Conservation (phyloP, 2,329 filamentous ascomycete species). For the Colletotrichum sp. region DNA sequence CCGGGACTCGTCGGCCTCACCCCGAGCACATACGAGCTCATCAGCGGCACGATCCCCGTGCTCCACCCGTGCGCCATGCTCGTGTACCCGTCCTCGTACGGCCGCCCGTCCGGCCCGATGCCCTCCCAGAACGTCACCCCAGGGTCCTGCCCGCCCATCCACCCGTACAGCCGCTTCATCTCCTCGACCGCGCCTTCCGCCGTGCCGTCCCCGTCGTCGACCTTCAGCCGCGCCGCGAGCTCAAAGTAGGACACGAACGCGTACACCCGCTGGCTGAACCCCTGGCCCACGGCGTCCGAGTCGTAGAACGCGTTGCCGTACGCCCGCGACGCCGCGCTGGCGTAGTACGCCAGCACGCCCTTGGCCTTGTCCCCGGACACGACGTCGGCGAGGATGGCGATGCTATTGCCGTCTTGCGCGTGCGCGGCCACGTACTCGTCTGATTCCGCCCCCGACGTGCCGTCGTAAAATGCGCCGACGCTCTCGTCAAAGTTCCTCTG, state of each 20-base stretch:
- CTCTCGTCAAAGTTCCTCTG: conserved; percentile 44
- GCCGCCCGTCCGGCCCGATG: conserved; percentile 44
- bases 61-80: conserved; percentile 58
- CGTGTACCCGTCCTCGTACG: conserved; percentile 52
- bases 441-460: conserved; percentile 25
- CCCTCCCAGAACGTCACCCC: conserved; percentile 57
- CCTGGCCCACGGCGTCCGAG: conserved; percentile 39
- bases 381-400: conserved; percentile 46
- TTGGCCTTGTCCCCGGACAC: conserved; percentile 32
- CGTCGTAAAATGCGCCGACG: conserved; percentile 52
- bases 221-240: conserved; percentile 51
- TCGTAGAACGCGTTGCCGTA: conserved; percentile 61
- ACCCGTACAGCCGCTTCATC: conserved; percentile 51
- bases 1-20: conserved; percentile 48
- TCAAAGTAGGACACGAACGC: conserved; percentile 60
- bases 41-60: conserved; percentile 52
- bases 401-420: conserved; percentile 56
- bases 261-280: conserved; percentile 52
- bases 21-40: conserved; percentile 52
- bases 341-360: conserved; percentile 44
- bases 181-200: conserved; percentile 46
- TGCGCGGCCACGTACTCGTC: conserved; percentile 39
- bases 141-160: conserved; percentile 53
- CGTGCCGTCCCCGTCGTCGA: conserved; percentile 21
- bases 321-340: conserved; percentile 33